phyloP scores from a whole-genome alignment of 202 grass and related monocot genomes.

The Eragrostis tef region DNA sequence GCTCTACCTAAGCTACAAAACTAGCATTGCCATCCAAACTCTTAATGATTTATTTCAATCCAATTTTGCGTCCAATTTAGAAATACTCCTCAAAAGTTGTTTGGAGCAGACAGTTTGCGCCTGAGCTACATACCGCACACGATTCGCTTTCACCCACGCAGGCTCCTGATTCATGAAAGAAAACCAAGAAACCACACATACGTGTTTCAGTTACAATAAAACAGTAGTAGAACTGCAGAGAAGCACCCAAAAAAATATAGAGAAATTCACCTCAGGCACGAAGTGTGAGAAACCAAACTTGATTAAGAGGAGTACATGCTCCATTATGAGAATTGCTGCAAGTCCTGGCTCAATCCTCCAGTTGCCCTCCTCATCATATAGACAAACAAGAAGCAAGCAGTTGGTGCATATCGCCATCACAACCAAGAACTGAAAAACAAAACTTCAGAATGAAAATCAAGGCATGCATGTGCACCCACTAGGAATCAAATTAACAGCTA shows the following conservation, averaged over 20 bases:
- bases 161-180: slow-evolving; percentile 64
- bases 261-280: slow-evolving; percentile 82
- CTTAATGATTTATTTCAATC: slow-evolving; percentile 51
- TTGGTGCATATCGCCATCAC: slow-evolving; percentile 99
- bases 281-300: slow-evolving; percentile 99
- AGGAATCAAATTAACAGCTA: slow-evolving; percentile 37
- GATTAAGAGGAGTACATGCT: slow-evolving; percentile 88
- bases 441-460: slow-evolving; percentile 13
- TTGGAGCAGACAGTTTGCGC: slow-evolving; percentile 84
- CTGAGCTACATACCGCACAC: slow-evolving; percentile 74
- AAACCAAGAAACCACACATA: slow-evolving; percentile 40
- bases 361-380: slow-evolving; percentile 87
- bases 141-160: slow-evolving; percentile 91
- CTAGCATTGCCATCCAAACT: slow-evolving; percentile 21
- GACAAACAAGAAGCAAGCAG: slow-evolving; percentile 89
- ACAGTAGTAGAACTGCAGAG: slow-evolving; percentile 10
- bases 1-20: slow-evolving; percentile 65
- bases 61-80: slow-evolving; percentile 38
- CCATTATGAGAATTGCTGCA: slow-evolving; percentile 85
- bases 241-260: slow-evolving; percentile 22
- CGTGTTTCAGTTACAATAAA: slow-evolving; percentile 19
- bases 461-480: not conserved
- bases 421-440: slow-evolving; percentile 76
- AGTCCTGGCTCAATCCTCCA: slow-evolving; percentile 97
- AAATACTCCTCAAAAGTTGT: slow-evolving; percentile 76